Base-by-base conservation (phyloP, 2,329 filamentous ascomycete species). In the Aspergillus versicolor region DNA sequence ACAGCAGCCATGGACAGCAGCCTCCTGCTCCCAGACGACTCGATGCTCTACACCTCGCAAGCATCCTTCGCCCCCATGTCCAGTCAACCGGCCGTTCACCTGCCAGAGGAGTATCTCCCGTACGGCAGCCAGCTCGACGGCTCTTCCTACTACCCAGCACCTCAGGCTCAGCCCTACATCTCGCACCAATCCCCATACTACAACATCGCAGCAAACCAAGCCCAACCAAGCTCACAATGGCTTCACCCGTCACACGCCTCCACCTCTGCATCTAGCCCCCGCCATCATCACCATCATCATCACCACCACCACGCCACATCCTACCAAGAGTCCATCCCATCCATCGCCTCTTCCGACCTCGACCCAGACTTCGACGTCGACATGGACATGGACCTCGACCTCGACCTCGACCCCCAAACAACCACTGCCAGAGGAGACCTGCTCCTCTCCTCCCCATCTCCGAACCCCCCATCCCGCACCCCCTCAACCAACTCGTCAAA, bases 401-500 rank as follows among this genome's bases (percentile, higher is more conserved):
- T 47, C 46, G 50, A 57, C 24, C 47, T 60, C n/a, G 50, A 56
- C 15, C 32, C 50, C 21, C 27, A 30, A 30, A 30, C 27, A 30
- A 4, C 27, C 27, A 11, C 27, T 11, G 27, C 27, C 27, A 9
- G 27, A 30, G 27, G 27, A 30, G 43, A 52, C 38, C 48, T 30
- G 17, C 27, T 30, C 24, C 27, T 37, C 44, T n/a, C 40, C 34
- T 34, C 17, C 4, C 40, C 32, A 38, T n/a, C 51, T 15, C 19
- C 55, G 15, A 30, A 62, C 61, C 60, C 13, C 27, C 45, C 30
- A 6, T 19, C 45, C 11, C 45, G 27, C 45, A 34, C 45, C 45
- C 27, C 30, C 15, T 53, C 42, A 37, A 22, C 44, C 34, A 12
- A 46, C 49, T 24, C 45, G 45, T 37, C 38, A 27, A 48, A 50